Conservation (phyloP, 805 yeast genomes). For the Saccharomycopsis oosterbeekiorum region DNA sequence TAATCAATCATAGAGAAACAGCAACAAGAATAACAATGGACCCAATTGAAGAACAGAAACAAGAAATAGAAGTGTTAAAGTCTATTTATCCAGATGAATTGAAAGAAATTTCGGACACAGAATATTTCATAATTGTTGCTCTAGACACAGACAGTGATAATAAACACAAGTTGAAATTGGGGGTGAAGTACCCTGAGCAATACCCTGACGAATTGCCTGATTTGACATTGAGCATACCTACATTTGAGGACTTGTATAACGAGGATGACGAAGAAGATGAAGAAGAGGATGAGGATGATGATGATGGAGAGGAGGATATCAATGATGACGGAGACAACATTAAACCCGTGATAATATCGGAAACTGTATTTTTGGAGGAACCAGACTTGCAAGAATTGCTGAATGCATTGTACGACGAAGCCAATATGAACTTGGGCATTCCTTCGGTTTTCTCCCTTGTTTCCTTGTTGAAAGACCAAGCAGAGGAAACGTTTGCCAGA, state of each 20-base stretch:
- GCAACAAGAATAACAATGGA: conserved; percentile 41
- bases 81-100: conserved; percentile 93
- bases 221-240: conserved; percentile 31
- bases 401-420: conserved; percentile 42
- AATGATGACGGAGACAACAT: conserved; percentile 27
- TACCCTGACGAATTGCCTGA: conserved; percentile 79
- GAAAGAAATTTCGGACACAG: conserved; percentile 32
- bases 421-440: conserved; percentile 76
- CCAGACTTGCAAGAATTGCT: conserved; percentile 36
- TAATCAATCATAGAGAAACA: background rate
- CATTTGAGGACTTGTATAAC: conserved; percentile 18
- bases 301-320: conserved; percentile 31
- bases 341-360: conserved; percentile 45
- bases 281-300: conserved; percentile 38
- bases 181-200: conserved; percentile 61
- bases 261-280: conserved; percentile 28
- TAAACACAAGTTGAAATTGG: conserved; percentile 44
- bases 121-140: conserved; percentile 46
- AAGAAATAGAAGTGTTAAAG: conserved; percentile 82
- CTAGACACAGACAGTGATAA: conserved; percentile 62
- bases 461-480: conserved; percentile 69
- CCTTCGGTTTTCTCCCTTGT: conserved; percentile 82
- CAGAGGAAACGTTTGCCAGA: conserved; percentile 57
- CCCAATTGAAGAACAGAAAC: conserved; percentile 70
- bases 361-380: conserved; percentile 43